phyloP scores from a whole-genome alignment of 495 filamentous ascomycete genomes.

The Pseudoneurospora amorphoporcata region DNA sequence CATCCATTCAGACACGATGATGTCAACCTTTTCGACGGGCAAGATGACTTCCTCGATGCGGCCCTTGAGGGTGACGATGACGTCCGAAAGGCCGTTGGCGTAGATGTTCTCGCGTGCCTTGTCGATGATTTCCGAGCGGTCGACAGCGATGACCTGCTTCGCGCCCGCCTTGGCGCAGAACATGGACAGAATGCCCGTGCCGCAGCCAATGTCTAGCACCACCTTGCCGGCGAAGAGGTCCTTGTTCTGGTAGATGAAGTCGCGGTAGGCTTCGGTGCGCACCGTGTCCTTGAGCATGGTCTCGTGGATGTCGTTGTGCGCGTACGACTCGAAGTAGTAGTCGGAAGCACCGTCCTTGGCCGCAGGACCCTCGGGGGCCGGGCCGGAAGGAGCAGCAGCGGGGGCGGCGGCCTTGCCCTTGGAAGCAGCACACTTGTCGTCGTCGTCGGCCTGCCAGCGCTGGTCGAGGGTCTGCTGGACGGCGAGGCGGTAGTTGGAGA shows the following conservation, averaged over 20 bases:
- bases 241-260: slow-evolving; percentile 95
- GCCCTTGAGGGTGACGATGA: slow-evolving; percentile 85
- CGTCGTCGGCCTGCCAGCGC: slow-evolving; percentile 45
- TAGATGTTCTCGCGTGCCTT: slow-evolving; percentile 88
- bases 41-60: slow-evolving; percentile 93
- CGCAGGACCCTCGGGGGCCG: slow-evolving; percentile 12
- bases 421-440: slow-evolving; percentile 8
- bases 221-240: slow-evolving; percentile 96
- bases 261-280: slow-evolving; percentile 88
- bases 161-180: slow-evolving; percentile 93
- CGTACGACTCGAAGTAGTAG: slow-evolving; percentile 77
- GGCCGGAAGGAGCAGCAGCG: slow-evolving; percentile 2
- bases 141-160: slow-evolving; percentile 88
- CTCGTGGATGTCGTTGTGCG: slow-evolving; percentile 78
- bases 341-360: slow-evolving; percentile 35
- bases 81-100: slow-evolving; percentile 68
- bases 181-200: slow-evolving; percentile 72
- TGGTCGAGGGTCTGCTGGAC: slow-evolving; percentile 63
- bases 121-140: slow-evolving; percentile 94
- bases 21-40: slow-evolving; percentile 85
- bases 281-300: slow-evolving; percentile 95
- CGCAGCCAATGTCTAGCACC: slow-evolving; percentile 95
- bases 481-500: slow-evolving; percentile 57
- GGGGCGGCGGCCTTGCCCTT: slow-evolving; percentile 7
- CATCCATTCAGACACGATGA: slow-evolving; percentile 99